Evolutionary conservation across 129 eudicot species (phyloP).

Genomic region (Sambucus nigra): DNA sequence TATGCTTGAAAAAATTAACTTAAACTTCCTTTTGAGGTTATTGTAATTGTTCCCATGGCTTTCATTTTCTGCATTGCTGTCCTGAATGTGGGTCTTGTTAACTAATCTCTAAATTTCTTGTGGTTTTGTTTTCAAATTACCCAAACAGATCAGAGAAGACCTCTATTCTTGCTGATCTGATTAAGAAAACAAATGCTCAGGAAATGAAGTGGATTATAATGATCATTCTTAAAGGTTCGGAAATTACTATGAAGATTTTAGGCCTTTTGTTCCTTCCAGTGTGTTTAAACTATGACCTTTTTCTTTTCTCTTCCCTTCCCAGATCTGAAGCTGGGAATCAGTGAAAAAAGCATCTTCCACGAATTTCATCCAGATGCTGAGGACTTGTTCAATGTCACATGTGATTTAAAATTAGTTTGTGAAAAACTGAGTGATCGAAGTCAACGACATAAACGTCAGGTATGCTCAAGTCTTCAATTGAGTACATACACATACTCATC

Average conservation of each 20-base stretch:
- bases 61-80: too few relatives aligned
- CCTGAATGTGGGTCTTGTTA: too few relatives aligned
- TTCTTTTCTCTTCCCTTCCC: slow-evolving; percentile 10
- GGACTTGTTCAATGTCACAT: slow-evolving; percentile 96
- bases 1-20: too few relatives aligned
- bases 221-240: slow-evolving; percentile 89
- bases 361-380: slow-evolving; percentile 99
- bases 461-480: slow-evolving; percentile 14
- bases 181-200: slow-evolving; percentile 80
- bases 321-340: slow-evolving; percentile 96
- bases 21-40: too few relatives aligned
- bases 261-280: neutral
- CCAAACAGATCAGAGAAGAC: slow-evolving; percentile 67
- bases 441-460: slow-evolving; percentile 93
- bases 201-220: slow-evolving; percentile 98
- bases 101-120: neutral
- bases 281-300: neutral
- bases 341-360: slow-evolving; percentile 90
- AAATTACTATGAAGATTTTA: neutral
- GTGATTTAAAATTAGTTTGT: slow-evolving; percentile 90
- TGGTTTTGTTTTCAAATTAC: slow-evolving; percentile 13
- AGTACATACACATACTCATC: neutral
- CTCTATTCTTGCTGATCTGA: slow-evolving; percentile 60
- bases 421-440: slow-evolving; percentile 71
- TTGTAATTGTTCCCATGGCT: too few relatives aligned